These are phyloP conservation scores for Penicillium manginii DNA, from an alignment of 495 filamentous ascomycete species.

Conservation along the genomic window DNA sequence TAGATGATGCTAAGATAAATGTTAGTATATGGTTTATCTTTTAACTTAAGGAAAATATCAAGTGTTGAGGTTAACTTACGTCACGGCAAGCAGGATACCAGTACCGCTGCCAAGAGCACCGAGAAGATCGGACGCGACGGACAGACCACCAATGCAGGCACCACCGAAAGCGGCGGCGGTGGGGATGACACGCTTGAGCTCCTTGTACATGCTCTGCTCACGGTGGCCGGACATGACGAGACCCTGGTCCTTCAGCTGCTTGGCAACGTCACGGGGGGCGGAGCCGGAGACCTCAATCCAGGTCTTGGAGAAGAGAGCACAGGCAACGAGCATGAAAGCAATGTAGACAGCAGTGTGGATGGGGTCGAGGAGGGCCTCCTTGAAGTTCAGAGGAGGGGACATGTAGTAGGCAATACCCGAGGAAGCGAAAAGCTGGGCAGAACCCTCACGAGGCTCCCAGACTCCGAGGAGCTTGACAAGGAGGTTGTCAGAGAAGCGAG, in stretches of 20 bases:
- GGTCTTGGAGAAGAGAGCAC: conserved; percentile 99
- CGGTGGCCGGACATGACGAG: conserved; percentile 99
- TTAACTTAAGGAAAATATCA: too few species aligned
- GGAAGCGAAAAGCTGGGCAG: conserved; percentile 88
- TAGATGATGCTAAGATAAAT: conserved; percentile 80
- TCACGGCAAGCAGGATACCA: conserved; percentile 97
- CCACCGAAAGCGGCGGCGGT: conserved; percentile 98
- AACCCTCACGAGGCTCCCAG: conserved; percentile 97
- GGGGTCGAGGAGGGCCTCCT: conserved; percentile 91
- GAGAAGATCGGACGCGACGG: conserved; percentile 91
- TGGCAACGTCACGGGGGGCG: conserved; percentile 95
- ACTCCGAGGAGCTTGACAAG: conserved; percentile 95
- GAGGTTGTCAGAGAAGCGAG: conserved; percentile 96
- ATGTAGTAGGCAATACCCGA: conserved; percentile 99
- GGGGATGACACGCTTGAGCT: conserved; percentile 98
- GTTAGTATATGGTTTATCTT: conserved; percentile 23
- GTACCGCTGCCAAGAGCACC: conserved; percentile 96
- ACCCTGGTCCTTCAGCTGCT: conserved; percentile 99
- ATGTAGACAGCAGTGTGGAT: conserved; percentile 97
- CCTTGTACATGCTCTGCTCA: conserved; percentile 99
- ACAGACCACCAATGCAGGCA: conserved; percentile 97
- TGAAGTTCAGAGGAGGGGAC: conserved; percentile 97
- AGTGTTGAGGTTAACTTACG: conserved; percentile 74
- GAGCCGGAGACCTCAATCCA: conserved; percentile 99
- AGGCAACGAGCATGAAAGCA: conserved; percentile 94